phyloP scores from a whole-genome alignment of 345 rosid genomes.

The Microcos paniculata region DNA sequence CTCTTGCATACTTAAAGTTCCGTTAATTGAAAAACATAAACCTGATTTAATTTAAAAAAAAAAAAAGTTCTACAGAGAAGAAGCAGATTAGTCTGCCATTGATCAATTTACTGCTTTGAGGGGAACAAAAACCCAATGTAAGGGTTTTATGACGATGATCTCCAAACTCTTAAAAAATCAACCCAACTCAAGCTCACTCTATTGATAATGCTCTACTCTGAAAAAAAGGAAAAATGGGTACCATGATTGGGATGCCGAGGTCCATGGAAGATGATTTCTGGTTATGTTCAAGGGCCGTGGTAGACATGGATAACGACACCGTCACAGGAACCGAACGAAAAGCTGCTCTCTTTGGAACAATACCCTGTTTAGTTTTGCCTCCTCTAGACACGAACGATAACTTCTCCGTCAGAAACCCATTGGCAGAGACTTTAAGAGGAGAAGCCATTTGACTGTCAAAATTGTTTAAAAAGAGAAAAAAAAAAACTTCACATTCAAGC shows the following conservation, averaged over 20 bases:
- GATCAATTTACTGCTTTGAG: neutral
- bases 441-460: slow-evolving; percentile 23
- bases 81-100: neutral
- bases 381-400: neutral
- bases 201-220: neutral
- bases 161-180: neutral
- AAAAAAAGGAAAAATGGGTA: slow-evolving; percentile 11
- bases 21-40: neutral
- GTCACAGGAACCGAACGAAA: slow-evolving; percentile 10
- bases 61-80: neutral
- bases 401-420: slow-evolving; percentile 4
- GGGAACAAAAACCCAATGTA: neutral
- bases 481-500: too few species aligned
- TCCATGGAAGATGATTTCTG: slow-evolving; percentile 29
- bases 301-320: slow-evolving; percentile 31
- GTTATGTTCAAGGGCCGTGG: slow-evolving; percentile 25
- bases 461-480: neutral
- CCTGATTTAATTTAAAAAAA: neutral
- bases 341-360: slow-evolving; percentile 11
- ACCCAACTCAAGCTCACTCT: neutral
- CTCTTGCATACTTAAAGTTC: neutral
- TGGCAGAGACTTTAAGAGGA: slow-evolving; percentile 15
- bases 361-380: slow-evolving; percentile 5
- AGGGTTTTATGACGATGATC: neutral
- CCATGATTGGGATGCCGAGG: slow-evolving; percentile 44